phyloP scores from a whole-genome alignment of 2,329 filamentous ascomycete genomes.

The Erysiphe pulchra region DNA sequence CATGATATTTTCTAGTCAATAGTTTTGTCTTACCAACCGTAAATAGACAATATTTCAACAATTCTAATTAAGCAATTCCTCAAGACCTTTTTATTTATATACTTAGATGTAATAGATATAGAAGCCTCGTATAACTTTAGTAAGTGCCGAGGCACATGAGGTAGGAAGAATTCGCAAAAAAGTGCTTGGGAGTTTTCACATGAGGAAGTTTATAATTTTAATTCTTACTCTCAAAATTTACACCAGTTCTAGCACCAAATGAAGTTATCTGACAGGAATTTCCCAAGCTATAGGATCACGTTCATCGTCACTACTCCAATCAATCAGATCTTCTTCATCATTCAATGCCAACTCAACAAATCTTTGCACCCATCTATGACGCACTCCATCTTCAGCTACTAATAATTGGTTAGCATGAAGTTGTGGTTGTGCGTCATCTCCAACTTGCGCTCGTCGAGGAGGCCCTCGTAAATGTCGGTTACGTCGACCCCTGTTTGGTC shows the following conservation, averaged over 20 bases:
- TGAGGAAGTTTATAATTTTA: neutral
- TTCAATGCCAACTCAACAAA: constrained; percentile 14
- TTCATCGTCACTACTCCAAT: constrained; percentile 17
- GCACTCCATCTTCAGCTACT: constrained; percentile 5
- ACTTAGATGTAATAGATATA: too few relatives aligned
- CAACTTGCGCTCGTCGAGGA: constrained; percentile 1
- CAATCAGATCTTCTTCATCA: constrained; percentile 14
- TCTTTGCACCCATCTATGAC: constrained; percentile 12
- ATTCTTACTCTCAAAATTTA: neutral
- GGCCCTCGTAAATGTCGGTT: constrained; percentile 1
- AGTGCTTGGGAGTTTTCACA: neutral
- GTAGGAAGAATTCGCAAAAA: neutral
- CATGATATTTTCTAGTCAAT: too few relatives aligned
- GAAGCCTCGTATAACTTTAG: too few relatives aligned
- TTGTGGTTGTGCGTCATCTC: constrained; percentile 1
- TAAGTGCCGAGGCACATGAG: neutral
- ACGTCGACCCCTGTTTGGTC: constrained; percentile 1
- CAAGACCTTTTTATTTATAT: too few relatives aligned
- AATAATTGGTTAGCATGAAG: constrained; percentile 2
- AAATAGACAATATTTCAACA: too few relatives aligned
- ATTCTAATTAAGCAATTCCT: too few relatives aligned
- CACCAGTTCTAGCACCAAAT: neutral
- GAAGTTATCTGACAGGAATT: constrained; percentile 8
- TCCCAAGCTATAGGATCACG: constrained; percentile 20
- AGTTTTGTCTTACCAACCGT: too few relatives aligned